Percentiles rank a stretch among this genome's conserved stretches.
These are phyloP conservation scores for Saccharomycopsis amapae DNA, from an alignment of 805 yeast genomes.

Conservation along the genomic window DNA sequence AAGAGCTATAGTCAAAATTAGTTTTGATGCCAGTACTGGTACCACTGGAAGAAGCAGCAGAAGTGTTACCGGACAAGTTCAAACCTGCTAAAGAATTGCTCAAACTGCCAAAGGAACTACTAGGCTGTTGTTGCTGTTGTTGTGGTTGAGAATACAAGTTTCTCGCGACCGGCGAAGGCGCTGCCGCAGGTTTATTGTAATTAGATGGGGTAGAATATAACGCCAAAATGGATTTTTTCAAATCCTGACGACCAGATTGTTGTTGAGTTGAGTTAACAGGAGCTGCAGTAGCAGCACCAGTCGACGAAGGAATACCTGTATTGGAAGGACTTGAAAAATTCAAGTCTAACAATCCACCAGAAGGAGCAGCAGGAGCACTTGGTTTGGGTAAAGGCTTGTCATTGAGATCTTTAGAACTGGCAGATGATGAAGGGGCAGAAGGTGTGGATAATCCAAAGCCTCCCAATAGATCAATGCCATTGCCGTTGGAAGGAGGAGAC, in stretches of 20 bases:
- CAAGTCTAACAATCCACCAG: conserved; percentile 16
- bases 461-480: conserved; percentile 4
- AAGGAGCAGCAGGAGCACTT: conserved; percentile 3
- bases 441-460: conserved; percentile 2
- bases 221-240: conserved; percentile 87
- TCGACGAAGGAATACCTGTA: conserved; percentile 1
- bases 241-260: conserved; percentile 53
- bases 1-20: not conserved
- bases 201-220: conserved; percentile 63
- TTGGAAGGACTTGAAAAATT: conserved; percentile 19
- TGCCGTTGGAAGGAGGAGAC: not conserved
- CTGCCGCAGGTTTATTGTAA: conserved; percentile 10
- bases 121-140: conserved; percentile 9
- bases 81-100: conserved; percentile 16
- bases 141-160: conserved; percentile 9
- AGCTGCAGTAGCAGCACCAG: conserved; percentile 2
- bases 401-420: not conserved
- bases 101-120: conserved; percentile 1
- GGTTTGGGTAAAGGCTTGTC: not conserved
- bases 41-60: conserved; percentile 3
- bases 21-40: conserved; percentile 3
- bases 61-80: conserved; percentile 8
- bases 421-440: not conserved
- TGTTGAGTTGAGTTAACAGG: conserved; percentile 15
- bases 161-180: conserved; percentile 20